Conservation (phyloP, 2,329 filamentous ascomycete species). For the Fonsecaea nubica region DNA sequence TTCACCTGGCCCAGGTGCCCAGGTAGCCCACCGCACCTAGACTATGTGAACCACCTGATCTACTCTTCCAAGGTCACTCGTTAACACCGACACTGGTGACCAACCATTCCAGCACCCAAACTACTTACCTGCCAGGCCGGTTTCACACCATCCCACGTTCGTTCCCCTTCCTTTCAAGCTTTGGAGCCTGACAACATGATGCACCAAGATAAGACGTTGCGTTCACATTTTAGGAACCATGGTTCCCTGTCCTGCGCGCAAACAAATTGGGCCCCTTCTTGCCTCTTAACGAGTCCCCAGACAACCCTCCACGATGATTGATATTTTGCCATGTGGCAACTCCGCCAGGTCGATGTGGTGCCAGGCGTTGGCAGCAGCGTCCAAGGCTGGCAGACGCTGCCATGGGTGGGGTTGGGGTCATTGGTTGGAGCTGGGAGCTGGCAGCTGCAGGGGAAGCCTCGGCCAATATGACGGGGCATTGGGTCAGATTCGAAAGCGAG, state of each 20-base stretch:
- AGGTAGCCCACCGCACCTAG: conserved; percentile 10
- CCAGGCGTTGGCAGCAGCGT: not conserved
- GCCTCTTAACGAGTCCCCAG: not conserved
- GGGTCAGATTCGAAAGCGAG: not conserved
- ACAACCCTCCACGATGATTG: not conserved
- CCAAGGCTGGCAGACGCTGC: conserved; percentile 4
- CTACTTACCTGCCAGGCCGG: conserved; percentile 6
- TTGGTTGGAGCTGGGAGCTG: conserved; percentile 11
- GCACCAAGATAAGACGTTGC: conserved; percentile 2
- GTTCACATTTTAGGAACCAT: not conserved
- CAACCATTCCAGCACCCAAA: conserved; percentile 11
- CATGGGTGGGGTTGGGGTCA: not conserved
- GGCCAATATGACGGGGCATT: not conserved
- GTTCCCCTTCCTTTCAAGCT: conserved; percentile 7
- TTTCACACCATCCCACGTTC: conserved; percentile 16
- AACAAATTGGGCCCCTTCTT: not conserved
- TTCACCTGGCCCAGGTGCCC: conserved; percentile 1
- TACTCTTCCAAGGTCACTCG: conserved; percentile 10
- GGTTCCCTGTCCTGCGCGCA: not conserved
- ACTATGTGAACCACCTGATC: conserved; percentile 15
- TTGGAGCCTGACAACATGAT: conserved; percentile 14
- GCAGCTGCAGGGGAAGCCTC: conserved; percentile 11
- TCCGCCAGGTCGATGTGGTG: not conserved
- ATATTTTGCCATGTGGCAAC: conserved; percentile 10
- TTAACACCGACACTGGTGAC: conserved; percentile 4